Base-by-base conservation (phyloP, 164 flowering plant species). In the Protea cynaroides region DNA sequence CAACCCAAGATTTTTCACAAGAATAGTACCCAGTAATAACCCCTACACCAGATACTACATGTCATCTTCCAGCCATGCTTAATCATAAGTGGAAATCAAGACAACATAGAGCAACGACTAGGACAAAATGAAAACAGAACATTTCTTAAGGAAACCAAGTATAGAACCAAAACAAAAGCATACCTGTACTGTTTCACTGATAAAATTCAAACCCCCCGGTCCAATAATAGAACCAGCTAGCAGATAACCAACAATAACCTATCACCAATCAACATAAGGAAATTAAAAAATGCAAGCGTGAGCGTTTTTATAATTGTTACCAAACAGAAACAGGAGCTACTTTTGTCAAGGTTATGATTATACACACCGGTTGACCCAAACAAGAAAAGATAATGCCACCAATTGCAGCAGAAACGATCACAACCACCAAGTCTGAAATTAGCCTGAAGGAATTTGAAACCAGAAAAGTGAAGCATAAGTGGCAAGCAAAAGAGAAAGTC, bases 171-270 rank as follows among this genome's bases (percentile, higher is more conserved):
- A 19, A 24, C 19, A 40, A 46, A 37, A 55, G 19, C 72, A 71
- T 78, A 90, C 98, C 94, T 94, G 97, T 18, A 90, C 98, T 89
- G 89, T 75, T 79, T 94, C 98, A 59, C 86, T 83, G 66, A 94
- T 79, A 73, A 85, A 87, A 60, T 81, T 84, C 61, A 94, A 79
- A 51, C 98, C 98, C 59, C 97, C 98, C 21, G 98, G 98, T 72
- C 98, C 98, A 77, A 94, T 82, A 25, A 90, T 37, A 38, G 97
- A 90, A 51, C 98, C 97, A 10, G 98, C 96, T 66, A 90, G 88
- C 62, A 90, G 91, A 76, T 90, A 90, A 11, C 96, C 96, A 62
- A 87, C 93, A 78, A 90, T 90, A 58, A 90, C 91, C 93, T 87
- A 75, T 34, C 58, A 75, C 7, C 40, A 54, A 15, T 5, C 71